A percentile compares a stretch with the other conserved stretches of the same genome.
phyloP scores from a whole-genome alignment of 2,329 filamentous ascomycete genomes.

The Fusarium hostae region DNA sequence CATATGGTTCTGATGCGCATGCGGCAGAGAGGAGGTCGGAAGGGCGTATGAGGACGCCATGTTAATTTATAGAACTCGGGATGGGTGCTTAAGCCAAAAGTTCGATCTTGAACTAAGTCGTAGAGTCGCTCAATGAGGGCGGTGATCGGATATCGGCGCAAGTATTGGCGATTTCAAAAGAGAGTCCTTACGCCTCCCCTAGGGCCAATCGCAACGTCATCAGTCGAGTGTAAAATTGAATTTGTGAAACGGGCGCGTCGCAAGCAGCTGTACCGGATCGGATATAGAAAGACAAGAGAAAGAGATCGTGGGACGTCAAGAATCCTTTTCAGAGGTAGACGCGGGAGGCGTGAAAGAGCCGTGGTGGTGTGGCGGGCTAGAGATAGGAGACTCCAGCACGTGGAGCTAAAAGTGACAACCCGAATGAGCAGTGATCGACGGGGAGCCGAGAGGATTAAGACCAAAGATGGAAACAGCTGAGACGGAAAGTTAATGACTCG shows the following conservation, averaged over 20 bases:
- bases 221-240: conserved; percentile 24
- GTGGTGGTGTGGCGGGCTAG: conserved; percentile 36
- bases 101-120: neutral
- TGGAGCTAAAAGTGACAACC: conserved; percentile 41
- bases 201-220: conserved; percentile 44
- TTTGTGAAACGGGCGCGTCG: conserved; percentile 13
- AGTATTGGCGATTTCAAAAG: conserved; percentile 27
- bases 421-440: conserved; percentile 43
- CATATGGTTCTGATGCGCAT: conserved; percentile 57
- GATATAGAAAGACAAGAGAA: conserved; percentile 3
- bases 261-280: conserved; percentile 18
- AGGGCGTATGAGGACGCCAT: conserved; percentile 66
- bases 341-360: conserved; percentile 31
- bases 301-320: conserved; percentile 36
- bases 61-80: conserved; percentile 17
- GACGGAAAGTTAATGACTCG: conserved; percentile 11
- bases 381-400: conserved; percentile 44
- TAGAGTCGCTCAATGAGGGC: conserved; percentile 1
- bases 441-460: conserved; percentile 7
- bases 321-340: conserved; percentile 17
- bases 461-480: conserved; percentile 2
- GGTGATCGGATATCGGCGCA: conserved; percentile 37
- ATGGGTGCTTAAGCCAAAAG: conserved; percentile 12
- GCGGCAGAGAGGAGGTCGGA: conserved; percentile 62
- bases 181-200: conserved; percentile 33